These are phyloP conservation scores for Aspergillus biplanus DNA, from an alignment of 495 filamentous ascomycete genomes.

Conservation along the genomic window DNA sequence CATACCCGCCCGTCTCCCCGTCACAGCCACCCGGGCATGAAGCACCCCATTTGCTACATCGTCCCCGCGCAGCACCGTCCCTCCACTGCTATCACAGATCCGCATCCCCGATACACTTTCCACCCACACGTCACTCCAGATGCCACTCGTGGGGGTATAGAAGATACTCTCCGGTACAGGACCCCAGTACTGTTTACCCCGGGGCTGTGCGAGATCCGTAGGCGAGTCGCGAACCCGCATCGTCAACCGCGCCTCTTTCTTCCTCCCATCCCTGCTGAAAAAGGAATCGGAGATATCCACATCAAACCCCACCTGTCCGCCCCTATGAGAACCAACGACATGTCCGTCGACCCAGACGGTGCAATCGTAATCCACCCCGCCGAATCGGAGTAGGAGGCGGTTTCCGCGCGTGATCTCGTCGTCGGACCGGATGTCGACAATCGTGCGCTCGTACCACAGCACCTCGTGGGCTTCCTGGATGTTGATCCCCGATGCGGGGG, in stretches of 20 bases:
- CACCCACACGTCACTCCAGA: slow-evolving; percentile 43
- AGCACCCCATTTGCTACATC: slow-evolving; percentile 36
- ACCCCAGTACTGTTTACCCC: slow-evolving; percentile 46
- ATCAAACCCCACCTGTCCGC: slow-evolving; percentile 46
- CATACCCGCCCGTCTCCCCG: slow-evolving; percentile 22
- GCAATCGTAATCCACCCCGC: slow-evolving; percentile 45
- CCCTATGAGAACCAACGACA: slow-evolving; percentile 31
- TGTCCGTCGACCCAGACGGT: slow-evolving; percentile 37
- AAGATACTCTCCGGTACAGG: slow-evolving; percentile 46
- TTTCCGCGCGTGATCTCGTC: slow-evolving; percentile 23
- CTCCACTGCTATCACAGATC: slow-evolving; percentile 32
- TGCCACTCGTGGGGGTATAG: slow-evolving; percentile 43
- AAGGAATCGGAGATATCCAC: slow-evolving; percentile 37
- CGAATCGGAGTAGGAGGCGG: slow-evolving; percentile 38
- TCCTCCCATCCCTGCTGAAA: not conserved
- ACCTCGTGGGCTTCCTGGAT: slow-evolving; percentile 61
- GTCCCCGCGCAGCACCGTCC: slow-evolving; percentile 38
- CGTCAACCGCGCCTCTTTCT: slow-evolving; percentile 22
- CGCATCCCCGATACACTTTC: slow-evolving; percentile 40
- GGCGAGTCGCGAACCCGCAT: slow-evolving; percentile 39
- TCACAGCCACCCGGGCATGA: slow-evolving; percentile 30
- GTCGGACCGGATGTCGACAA: slow-evolving; percentile 49
- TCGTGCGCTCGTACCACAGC: slow-evolving; percentile 59
- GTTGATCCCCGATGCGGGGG: slow-evolving; percentile 56
- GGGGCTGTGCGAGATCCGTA: slow-evolving; percentile 40